Conservation (phyloP, 805 yeast species). For the Nematodospora valgi region DNA sequence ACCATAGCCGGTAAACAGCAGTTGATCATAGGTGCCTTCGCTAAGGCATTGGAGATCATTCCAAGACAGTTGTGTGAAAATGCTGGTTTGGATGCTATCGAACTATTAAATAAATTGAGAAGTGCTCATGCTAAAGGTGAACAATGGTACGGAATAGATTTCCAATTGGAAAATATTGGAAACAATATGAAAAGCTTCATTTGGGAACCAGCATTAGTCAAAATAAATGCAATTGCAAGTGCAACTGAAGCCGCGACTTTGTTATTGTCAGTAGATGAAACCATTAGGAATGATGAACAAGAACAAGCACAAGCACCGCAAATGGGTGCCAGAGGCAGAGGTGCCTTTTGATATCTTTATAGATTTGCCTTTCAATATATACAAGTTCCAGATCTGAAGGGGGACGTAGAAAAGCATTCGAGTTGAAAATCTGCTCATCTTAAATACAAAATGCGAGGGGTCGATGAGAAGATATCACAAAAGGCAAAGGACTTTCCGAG, state of each 20-base stretch:
- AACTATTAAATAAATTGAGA: slow-evolving; percentile 82
- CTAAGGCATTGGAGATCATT: slow-evolving; percentile 90
- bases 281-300: slow-evolving; percentile 66
- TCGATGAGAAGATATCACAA: too few species aligned
- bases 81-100: slow-evolving; percentile 99
- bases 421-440: too few species aligned
- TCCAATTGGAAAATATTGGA: slow-evolving; percentile 75
- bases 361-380: too few species aligned
- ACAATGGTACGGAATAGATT: slow-evolving; percentile 89
- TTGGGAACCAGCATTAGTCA: slow-evolving; percentile 98
- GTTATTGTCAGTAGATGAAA: slow-evolving; percentile 94
- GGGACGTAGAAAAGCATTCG: too few species aligned
- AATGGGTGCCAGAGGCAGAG: slow-evolving; percentile 68
- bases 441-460: too few species aligned
- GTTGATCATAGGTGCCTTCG: slow-evolving; percentile 85
- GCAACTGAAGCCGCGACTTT: slow-evolving; percentile 97
- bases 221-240: slow-evolving; percentile 87
- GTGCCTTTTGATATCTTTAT: slow-evolving; percentile 48
- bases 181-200: slow-evolving; percentile 83
- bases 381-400: too few species aligned
- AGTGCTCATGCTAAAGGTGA: slow-evolving; percentile 95
- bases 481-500: too few species aligned
- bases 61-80: slow-evolving; percentile 98
- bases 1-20: slow-evolving; percentile 96
- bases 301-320: slow-evolving; percentile 40